Conservation (phyloP, 23 red algal genomes). For the Gracilaria domingensis region DNA sequence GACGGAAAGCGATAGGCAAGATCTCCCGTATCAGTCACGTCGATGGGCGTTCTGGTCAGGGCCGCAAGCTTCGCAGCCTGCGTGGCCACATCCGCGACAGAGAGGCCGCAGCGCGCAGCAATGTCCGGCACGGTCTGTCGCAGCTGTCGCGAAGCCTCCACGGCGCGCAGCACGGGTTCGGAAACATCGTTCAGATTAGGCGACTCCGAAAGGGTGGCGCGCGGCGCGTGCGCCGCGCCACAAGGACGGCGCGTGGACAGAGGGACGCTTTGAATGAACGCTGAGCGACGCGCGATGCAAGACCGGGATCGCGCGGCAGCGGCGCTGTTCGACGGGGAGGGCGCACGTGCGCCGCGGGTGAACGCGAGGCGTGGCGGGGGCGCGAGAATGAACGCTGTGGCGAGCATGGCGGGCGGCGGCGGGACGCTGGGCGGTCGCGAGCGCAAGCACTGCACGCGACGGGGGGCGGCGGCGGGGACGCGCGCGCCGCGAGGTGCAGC, state of each 20-base stretch:
- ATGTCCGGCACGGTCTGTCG: conserved; percentile 88
- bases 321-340: neutral
- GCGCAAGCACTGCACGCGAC: too few relatives aligned
- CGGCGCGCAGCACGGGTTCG: conserved; percentile 58
- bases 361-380: neutral
- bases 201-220: neutral
- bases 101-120: conserved; percentile 72
- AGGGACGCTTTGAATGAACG: neutral
- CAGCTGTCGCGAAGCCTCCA: conserved; percentile 47
- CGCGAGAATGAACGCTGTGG: neutral
- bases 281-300: neutral
- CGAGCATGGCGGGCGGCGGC: neutral
- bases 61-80: conserved; percentile 75
- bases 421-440: neutral
- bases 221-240: neutral
- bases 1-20: conserved; percentile 85
- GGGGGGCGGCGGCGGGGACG: too few relatives aligned
- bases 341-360: neutral
- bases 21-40: conserved; percentile 89
- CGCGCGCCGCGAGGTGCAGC: too few relatives aligned
- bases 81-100: conserved; percentile 42
- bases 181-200: conserved; percentile 42
- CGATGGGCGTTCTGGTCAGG: conserved; percentile 73
- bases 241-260: neutral
- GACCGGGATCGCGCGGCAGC: neutral